A percentile compares a stretch with the other conserved stretches of the same genome.
Evolutionary conservation across 192 early-diverging fungal species (phyloP).

Genomic region (Mortierella antarctica): DNA sequence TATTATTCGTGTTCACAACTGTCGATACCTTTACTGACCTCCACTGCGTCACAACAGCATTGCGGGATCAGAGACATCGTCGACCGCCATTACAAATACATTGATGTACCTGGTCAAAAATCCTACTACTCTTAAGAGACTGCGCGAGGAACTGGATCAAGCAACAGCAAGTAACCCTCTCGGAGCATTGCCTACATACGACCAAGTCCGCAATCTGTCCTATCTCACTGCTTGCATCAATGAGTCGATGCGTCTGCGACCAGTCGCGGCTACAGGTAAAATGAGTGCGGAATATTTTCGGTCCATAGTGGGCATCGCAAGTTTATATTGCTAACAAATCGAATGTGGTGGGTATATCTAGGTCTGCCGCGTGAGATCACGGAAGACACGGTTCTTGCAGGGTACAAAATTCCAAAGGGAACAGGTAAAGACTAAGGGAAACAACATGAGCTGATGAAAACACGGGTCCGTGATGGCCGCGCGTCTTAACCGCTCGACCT

Average conservation of each 20-base stretch:
- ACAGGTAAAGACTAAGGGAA: conserved; percentile 29
- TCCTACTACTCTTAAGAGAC: conserved; percentile 23
- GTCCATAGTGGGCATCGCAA: too few species aligned
- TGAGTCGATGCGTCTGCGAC: conserved; percentile 64
- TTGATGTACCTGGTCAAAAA: conserved; percentile 44
- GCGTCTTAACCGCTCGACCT: background rate
- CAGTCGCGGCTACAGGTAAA: conserved; percentile 53
- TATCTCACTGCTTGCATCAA: conserved; percentile 64
- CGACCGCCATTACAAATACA: conserved; percentile 26
- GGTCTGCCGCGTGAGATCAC: conserved; percentile 50
- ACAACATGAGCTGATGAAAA: background rate
- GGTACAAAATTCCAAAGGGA: conserved; percentile 56
- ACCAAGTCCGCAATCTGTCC: conserved; percentile 59
- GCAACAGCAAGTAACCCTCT: conserved; percentile 17
- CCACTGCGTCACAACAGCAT: conserved; percentile 12
- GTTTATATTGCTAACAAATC: background rate
- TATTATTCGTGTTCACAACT: background rate
- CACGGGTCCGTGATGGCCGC: background rate
- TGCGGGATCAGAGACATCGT: conserved; percentile 51
- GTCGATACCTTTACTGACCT: background rate
- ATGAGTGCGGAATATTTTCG: too few species aligned
- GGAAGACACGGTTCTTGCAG: conserved; percentile 48
- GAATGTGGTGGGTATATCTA: background rate
- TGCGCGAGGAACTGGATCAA: conserved; percentile 39
- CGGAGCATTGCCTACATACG: conserved; percentile 38